These are phyloP conservation scores for Peniophora sp. DNA, from an alignment of 1,284 basidiomycete genomes.

Conservation along the genomic window DNA sequence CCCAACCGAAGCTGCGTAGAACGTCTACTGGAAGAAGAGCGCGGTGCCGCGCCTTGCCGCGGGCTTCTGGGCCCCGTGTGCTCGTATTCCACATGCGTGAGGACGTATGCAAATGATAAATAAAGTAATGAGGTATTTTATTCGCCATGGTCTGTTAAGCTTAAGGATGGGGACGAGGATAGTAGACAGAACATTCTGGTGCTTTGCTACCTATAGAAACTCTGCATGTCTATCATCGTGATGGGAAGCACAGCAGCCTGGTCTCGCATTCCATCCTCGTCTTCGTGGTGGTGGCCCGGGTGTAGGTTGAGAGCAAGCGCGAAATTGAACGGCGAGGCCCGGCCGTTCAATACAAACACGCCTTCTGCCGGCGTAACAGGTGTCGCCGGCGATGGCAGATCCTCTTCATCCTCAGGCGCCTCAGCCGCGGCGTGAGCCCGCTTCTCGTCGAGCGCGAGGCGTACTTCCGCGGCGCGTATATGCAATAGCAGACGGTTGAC, in stretches of 20 bases:
- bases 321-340: neutral
- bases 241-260: neutral
- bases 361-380: neutral
- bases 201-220: neutral
- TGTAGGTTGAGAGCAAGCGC: neutral
- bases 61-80: too few species aligned
- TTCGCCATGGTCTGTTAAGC: too few species aligned
- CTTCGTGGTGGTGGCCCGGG: neutral
- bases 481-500: conserved; percentile 6
- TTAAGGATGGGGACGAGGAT: too few species aligned
- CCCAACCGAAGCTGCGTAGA: too few species aligned
- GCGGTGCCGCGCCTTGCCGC: too few species aligned
- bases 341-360: neutral
- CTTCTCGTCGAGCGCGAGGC: neutral
- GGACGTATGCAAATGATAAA: too few species aligned
- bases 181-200: too few species aligned
- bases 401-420: neutral
- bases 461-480: conserved; percentile 1
- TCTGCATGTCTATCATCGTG: neutral
- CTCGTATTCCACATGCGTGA: too few species aligned
- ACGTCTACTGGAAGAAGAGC: too few species aligned
- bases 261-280: neutral
- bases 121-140: too few species aligned
- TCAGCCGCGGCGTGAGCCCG: neutral
- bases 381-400: neutral